Percentiles rank a stretch among this genome's conserved stretches.
Evolutionary conservation across 2,329 filamentous ascomycete genomes (phyloP).

Genomic region (Exserohilum rostratum): DNA sequence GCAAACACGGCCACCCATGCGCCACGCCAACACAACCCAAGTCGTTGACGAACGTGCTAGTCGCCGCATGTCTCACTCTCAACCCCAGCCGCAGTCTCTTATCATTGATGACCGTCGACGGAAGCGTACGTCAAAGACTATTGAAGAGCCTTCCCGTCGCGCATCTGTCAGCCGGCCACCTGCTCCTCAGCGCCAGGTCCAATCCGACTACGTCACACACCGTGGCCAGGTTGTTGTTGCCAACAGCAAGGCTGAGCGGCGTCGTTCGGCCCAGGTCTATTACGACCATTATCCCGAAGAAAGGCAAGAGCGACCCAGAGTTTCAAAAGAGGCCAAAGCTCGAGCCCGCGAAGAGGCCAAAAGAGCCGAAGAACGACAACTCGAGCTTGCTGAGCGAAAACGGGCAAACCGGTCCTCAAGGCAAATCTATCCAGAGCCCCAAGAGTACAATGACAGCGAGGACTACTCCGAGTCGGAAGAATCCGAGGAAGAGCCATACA

Average conservation of each 20-base stretch:
- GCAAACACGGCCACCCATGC: conserved; percentile 29
- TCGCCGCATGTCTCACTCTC: conserved; percentile 13
- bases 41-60: conserved; percentile 15
- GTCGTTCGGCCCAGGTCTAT: conserved; percentile 38
- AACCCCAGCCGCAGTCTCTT: conserved; percentile 16
- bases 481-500: conserved; percentile 2
- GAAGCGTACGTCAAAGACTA: conserved; percentile 19
- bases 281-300: conserved; percentile 17
- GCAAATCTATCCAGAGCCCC: conserved; percentile 16
- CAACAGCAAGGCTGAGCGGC: conserved; percentile 32
- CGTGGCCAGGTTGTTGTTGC: conserved; percentile 33
- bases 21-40: conserved; percentile 36
- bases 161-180: conserved; percentile 41
- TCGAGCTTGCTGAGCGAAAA: conserved; percentile 14
- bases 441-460: conserved; percentile 26
- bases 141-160: conserved; percentile 28
- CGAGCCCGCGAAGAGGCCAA: conserved; percentile 2
- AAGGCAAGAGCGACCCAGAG: not conserved
- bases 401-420: conserved; percentile 23
- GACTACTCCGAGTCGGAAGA: conserved; percentile 14
- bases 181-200: conserved; percentile 42
- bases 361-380: conserved; percentile 1
- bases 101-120: conserved; percentile 20
- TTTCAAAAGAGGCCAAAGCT: conserved; percentile 3
- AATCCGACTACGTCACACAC: conserved; percentile 35